Base-by-base conservation (phyloP, 2,329 filamentous ascomycete species). In the Sarocladium oryzae region DNA sequence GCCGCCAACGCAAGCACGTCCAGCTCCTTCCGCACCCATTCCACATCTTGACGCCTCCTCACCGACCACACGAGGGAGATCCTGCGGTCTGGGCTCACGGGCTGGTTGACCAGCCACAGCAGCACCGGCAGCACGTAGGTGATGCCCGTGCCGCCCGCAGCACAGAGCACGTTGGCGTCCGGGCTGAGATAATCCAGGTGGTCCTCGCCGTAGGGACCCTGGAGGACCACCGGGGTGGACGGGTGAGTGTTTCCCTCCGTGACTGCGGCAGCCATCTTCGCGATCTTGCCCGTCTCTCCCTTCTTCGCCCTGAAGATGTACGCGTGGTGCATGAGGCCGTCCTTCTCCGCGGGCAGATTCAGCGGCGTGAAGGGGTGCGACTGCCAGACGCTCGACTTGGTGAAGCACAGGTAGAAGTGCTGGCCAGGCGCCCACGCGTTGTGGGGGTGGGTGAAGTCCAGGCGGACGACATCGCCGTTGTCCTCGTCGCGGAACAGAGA, bases 361-460 rank as follows among this genome's bases (percentile, higher is more conserved):
- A 82, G 69, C 0, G 82, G 80, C 0, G 84, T 87, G 60, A 88
- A 86, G 0, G 85, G 85, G 58, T 89, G 85, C 0, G 81, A 82
- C 64, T 88, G 84, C 82, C 83, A 88, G 57, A 88, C 75, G 57
- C 76, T 84, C 32, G 80, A 70, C 55, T 83, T 76, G 0, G 81
- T 72, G 58, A 89, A 88, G 62, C 77, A 85, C 15, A 88, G 69
- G 58, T 81, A 88, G 63, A 86, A 88, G 60, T 88, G 85, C 63
- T 88, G 81, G 8, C 85, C 85, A 10, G 85, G 69, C 8, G 71
- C 68, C 84, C 85, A 89, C 0, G 76, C 63, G 26, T 75, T 72
- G 46, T 86, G 82, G 1, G 73, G 63, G 56, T 86, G 81, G 1
- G 76, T 67, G 54, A 88, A 81, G 51, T 89, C 84, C 3, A 90